Evolutionary conservation across 2,329 filamentous ascomycete species (phyloP).

Genomic region (Sclerotinia borealis): DNA sequence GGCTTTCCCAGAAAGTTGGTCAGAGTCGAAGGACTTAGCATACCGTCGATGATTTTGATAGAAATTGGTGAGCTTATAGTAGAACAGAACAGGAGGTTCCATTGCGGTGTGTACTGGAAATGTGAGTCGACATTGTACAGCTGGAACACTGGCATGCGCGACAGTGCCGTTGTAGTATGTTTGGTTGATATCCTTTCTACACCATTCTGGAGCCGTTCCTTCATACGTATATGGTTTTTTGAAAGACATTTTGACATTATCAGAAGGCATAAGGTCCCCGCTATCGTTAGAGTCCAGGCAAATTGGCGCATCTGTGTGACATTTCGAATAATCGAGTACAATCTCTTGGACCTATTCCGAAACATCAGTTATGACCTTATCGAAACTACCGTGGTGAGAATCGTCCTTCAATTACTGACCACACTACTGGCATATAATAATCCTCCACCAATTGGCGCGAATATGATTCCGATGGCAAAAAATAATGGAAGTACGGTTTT

Average conservation of each 20-base stretch:
- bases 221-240: constrained; percentile 42
- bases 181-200: constrained; percentile 34
- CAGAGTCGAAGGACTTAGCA: constrained; percentile 77
- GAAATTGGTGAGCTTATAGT: constrained; percentile 95
- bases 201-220: constrained; percentile 17
- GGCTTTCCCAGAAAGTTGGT: constrained; percentile 72
- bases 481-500: constrained; percentile 91
- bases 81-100: constrained; percentile 77
- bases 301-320: constrained; percentile 50
- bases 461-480: constrained; percentile 84
- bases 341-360: constrained; percentile 58
- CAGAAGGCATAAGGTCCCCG: neutral
- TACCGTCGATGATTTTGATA: constrained; percentile 98
- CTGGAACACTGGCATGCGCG: constrained; percentile 29
- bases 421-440: constrained; percentile 79
- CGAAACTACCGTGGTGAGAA: neutral
- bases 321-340: constrained; percentile 83
- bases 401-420: constrained; percentile 41
- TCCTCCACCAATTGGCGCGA: constrained; percentile 84
- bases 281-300: constrained; percentile 46
- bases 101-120: constrained; percentile 78
- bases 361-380: neutral
- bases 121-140: constrained; percentile 59
- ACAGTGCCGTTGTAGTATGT: constrained; percentile 33
- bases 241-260: constrained; percentile 43